Evolutionary conservation across 1,139 yeast genomes (phyloP).

Genomic region (Magnusiomyces suaveolens): DNA sequence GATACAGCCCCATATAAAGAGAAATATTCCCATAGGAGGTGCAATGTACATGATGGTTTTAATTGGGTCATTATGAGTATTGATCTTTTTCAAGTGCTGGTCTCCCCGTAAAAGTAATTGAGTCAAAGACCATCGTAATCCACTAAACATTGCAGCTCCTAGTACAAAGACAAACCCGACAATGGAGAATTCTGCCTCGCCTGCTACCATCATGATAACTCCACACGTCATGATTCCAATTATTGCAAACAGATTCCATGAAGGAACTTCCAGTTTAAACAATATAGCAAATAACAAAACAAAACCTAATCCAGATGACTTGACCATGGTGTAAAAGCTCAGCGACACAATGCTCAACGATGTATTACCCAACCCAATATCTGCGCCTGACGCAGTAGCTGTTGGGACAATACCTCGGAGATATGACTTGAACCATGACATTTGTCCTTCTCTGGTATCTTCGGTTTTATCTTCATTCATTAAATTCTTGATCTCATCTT

Average conservation of each 20-base stretch:
- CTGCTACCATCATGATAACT: conserved; percentile 73
- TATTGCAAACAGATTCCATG: conserved; percentile 54
- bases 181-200: conserved; percentile 35
- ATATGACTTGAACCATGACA: conserved; percentile 17
- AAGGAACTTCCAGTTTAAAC: conserved; percentile 64
- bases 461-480: not conserved
- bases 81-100: conserved; percentile 16
- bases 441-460: not conserved
- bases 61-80: conserved; percentile 50
- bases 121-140: conserved; percentile 90
- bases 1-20: conserved; percentile 50
- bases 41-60: conserved; percentile 74
- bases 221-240: conserved; percentile 72
- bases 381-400: conserved; percentile 81
- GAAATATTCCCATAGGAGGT: conserved; percentile 65
- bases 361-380: conserved; percentile 84
- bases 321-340: conserved; percentile 86
- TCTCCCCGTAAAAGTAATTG: conserved; percentile 54
- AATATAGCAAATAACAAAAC: conserved; percentile 78
- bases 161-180: conserved; percentile 67
- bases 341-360: conserved; percentile 71
- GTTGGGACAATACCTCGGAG: conserved; percentile 63
- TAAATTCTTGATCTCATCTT: not conserved
- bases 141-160: conserved; percentile 71
- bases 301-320: conserved; percentile 76